These are phyloP conservation scores for Tritrichomonas foetus DNA, from an alignment of 208 protist genomes.

Conservation along the genomic window DNA sequence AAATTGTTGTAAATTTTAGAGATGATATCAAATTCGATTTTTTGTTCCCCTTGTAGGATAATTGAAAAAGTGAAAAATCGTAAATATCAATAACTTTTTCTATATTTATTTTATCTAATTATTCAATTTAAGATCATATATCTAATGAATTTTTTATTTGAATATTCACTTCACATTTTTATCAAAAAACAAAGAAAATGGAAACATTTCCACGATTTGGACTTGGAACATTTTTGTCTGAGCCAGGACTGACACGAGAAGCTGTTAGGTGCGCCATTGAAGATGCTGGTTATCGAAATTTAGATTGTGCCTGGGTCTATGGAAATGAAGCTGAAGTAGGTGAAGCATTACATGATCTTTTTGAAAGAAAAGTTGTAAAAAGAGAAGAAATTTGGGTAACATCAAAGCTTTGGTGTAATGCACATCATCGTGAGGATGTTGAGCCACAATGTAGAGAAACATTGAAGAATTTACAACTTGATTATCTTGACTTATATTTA, in stretches of 20 bases:
- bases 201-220: background rate
- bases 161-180: too few species aligned
- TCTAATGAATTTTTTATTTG: too few species aligned
- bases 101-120: too few species aligned
- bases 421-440: background rate
- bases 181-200: too few species aligned
- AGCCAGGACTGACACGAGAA: background rate
- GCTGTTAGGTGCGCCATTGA: background rate
- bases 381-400: background rate
- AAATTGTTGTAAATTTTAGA: too few species aligned
- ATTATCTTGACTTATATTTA: slow-evolving; percentile 85
- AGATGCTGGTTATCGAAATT: background rate
- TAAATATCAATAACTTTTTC: too few species aligned
- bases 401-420: background rate
- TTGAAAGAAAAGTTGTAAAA: background rate
- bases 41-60: too few species aligned
- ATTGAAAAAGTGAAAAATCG: too few species aligned
- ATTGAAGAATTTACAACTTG: background rate
- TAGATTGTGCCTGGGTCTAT: background rate
- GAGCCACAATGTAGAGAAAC: background rate
- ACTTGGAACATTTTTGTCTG: background rate
- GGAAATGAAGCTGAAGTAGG: background rate
- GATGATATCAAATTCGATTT: too few species aligned
- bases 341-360: background rate
- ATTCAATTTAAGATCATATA: too few species aligned